These are phyloP conservation scores for Saturnispora galanensis DNA, from an alignment of 805 yeast species.

Conservation along the genomic window DNA sequence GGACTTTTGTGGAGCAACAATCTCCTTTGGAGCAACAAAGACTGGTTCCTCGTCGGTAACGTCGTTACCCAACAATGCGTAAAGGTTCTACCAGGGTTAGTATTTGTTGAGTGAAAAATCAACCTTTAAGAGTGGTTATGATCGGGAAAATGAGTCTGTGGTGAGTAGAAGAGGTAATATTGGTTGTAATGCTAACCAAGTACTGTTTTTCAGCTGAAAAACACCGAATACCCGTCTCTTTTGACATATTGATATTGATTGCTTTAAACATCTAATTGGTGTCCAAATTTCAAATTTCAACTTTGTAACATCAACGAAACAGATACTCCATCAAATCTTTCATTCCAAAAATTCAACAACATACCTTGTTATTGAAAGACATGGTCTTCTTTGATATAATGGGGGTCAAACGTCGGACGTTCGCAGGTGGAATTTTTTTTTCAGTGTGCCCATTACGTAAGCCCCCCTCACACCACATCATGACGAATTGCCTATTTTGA, in stretches of 20 bases:
- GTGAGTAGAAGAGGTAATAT: too few species aligned
- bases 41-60: slow-evolving; percentile 67
- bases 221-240: too few species aligned
- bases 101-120: not conserved
- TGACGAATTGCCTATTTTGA: too few species aligned
- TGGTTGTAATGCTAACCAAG: too few species aligned
- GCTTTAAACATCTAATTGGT: too few species aligned
- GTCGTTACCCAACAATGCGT: slow-evolving; percentile 79
- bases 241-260: too few species aligned
- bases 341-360: not conserved
- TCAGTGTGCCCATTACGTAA: not conserved
- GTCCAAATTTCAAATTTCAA: too few species aligned
- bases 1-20: slow-evolving; percentile 73
- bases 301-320: not conserved
- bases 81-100: slow-evolving; percentile 50
- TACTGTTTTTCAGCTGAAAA: too few species aligned
- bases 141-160: not conserved
- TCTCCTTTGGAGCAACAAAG: slow-evolving; percentile 53
- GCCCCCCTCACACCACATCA: not conserved
- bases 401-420: not conserved
- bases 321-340: not conserved
- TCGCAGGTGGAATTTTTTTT: not conserved
- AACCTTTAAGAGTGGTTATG: not conserved
- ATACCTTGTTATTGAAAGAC: slow-evolving; percentile 18
- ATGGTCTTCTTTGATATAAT: slow-evolving; percentile 2